Base-by-base conservation (phyloP, 2,329 filamentous ascomycete species). In the Cercospora citrullina region DNA sequence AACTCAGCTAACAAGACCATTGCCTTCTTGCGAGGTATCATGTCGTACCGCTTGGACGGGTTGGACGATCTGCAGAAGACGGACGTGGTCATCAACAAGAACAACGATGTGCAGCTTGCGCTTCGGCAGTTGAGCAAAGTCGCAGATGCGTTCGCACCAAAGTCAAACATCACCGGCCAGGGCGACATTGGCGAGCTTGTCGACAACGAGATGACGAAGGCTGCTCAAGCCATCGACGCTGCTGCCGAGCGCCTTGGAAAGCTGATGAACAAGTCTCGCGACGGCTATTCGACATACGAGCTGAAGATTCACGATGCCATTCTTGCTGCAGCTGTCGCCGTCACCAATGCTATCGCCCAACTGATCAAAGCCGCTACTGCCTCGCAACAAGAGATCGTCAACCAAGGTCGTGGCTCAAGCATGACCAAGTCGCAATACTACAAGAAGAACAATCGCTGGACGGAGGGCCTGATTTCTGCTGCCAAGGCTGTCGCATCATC, bases 381-480 rank as follows among this genome's bases (percentile, higher is more conserved):
- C 18, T 96, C 94, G 1, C 95, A 99, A 79, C 90, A 96, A 79
- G 95, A 99, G 82, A 99, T 99, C 77, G 95, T 99, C 53, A 90
- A 93, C 72, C 93, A 96, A 71, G 95, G 95, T 7, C 90, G 92
- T 21, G 95, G 95, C 39, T 92, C 92, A 10, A 75, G 72, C 66
- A 77, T 80, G 62, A 96, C 93, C 55, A 88, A 90, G 67, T 96
- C 94, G 1, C 93, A 94, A 26, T 99, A 99, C 81, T 99, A 99
- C 89, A 98, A 98, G 87, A 98, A 98, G 85, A 97, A 99, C 87
- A 99, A 98, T 82, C 89, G 95, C 63, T 99, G 95, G 95, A 99
- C 95, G 0, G 95, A 99, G 78, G 95, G 95, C 59, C 88, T 99
- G 69, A 97, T 99, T 78, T 97, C 93, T 42, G 95, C 95, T 0